Evolutionary conservation across 75 land plant genomes (phyloP).

Genomic region (Picea glauca): DNA sequence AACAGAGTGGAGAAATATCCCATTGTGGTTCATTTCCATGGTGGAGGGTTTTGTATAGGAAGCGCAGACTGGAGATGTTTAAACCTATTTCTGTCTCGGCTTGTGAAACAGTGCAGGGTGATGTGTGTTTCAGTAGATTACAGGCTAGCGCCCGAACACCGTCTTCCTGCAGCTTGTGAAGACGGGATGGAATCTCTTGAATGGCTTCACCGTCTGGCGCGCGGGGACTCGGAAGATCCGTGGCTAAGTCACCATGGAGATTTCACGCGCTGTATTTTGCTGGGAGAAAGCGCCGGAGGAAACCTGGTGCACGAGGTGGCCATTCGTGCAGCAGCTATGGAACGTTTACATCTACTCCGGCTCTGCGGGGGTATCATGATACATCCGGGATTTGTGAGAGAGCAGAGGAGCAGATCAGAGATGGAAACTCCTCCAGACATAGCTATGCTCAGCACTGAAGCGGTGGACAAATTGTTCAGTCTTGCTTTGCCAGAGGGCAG

Average conservation of each 20-base stretch:
- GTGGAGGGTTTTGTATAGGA: constrained; percentile 1
- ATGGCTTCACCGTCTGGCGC: constrained; percentile 12
- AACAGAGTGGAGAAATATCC: neutral
- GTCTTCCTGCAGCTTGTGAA: constrained; percentile 27
- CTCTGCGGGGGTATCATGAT: constrained; percentile 3
- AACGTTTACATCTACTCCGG: neutral
- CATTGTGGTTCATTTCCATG: constrained; percentile 6
- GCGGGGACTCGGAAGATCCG: neutral
- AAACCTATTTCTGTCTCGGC: neutral
- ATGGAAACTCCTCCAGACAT: neutral
- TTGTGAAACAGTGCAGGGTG: neutral
- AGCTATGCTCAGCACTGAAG: too few species aligned
- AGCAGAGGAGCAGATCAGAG: constrained; percentile 45
- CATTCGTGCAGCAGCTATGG: constrained; percentile 17
- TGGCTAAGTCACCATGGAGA: constrained; percentile 50
- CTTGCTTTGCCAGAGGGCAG: constrained; percentile 46
- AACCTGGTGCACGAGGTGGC: constrained; percentile 76
- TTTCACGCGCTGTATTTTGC: constrained; percentile 46
- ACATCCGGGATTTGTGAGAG: constrained; percentile 46
- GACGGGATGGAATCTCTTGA: constrained; percentile 19
- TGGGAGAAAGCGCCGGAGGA: constrained; percentile 90
- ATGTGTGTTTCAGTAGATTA: constrained; percentile 4
- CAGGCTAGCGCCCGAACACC: constrained; percentile 15
- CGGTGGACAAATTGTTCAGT: constrained; percentile 39
- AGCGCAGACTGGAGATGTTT: neutral